Evolutionary conservation across 495 filamentous ascomycete genomes (phyloP), one percentile per base, ranked within the genome.

Genomic region (Lophiotrema nucula): DNA sequence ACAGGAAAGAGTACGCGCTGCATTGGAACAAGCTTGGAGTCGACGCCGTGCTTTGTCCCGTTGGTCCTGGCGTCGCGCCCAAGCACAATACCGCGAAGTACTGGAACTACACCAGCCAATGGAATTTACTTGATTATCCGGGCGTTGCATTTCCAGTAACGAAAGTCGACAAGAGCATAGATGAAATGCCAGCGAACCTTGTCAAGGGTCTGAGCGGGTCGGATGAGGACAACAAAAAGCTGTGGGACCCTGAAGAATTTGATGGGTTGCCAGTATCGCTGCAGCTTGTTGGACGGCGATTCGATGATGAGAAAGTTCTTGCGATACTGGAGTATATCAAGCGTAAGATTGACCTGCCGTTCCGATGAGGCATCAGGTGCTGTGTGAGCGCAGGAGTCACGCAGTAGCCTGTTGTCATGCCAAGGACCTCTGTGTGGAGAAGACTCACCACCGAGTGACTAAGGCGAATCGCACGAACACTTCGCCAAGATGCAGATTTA

Each of bases 61-160:
- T 76, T 0, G 81, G 79, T 13, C 78, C 81, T 0, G 79, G 83
- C 13, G 77, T 77, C 0, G 85, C 88, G 0, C 77, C 83, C 4
- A 77, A 76, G 47, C 76, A 85, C 44, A 79, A 81, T 28, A 81
- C 80, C 13, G 74, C 80, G 0, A 78, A 79, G 15, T 88, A 87
- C 66, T 88, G 85, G 87, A 77, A 79, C 13, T 92, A 89, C 49
- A 88, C 85, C 0, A 73, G 76, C 2, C 81, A 88, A 56, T 92
- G 87, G 86, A 90, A 92, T 62, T 62, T 88, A 31, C 70, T 89
- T 0, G 85, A 89, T 65, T 84, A 85, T 58, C 88, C 84, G 10
- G 79, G 77, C 19, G 68, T 75, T 2, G 72, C 83, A 0, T 84
- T 88, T 62, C 83, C 83, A 0, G 76, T 78, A 19, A 39, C 33